Conservation (phyloP, 2,329 filamentous ascomycete genomes). For the Furcasterigmium sp. region DNA sequence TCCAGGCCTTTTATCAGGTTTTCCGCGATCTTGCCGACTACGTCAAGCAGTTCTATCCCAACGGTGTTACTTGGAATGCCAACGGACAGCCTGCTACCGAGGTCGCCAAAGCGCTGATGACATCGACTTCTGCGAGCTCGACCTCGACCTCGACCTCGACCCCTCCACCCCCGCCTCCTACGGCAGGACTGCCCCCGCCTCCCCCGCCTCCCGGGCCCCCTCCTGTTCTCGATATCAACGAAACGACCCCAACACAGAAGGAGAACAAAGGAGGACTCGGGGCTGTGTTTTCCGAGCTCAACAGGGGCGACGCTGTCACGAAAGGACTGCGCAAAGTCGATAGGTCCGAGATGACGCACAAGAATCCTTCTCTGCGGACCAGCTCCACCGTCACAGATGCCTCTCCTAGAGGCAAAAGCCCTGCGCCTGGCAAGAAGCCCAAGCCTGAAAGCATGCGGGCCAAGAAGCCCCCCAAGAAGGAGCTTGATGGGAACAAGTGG, state of each 20-base stretch:
- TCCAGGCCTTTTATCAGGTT: constrained; percentile 86
- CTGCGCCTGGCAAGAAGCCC: constrained; percentile 80
- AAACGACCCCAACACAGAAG: constrained; percentile 38
- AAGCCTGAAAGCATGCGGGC: constrained; percentile 81
- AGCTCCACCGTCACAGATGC: constrained; percentile 59
- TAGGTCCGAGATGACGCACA: constrained; percentile 95
- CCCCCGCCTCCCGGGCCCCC: constrained; percentile 69
- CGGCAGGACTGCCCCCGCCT: constrained; percentile 54
- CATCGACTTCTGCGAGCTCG: constrained; percentile 27
- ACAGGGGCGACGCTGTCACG: constrained; percentile 84
- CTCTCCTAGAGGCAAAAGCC: constrained; percentile 68
- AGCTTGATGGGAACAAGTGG: constrained; percentile 89
- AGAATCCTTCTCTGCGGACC: constrained; percentile 83
- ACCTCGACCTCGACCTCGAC: constrained; percentile 11
- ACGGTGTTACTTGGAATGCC: constrained; percentile 82
- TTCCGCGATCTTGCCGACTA: constrained; percentile 81
- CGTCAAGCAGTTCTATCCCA: constrained; percentile 75
- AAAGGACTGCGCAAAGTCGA: constrained; percentile 89
- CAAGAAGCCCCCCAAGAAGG: constrained; percentile 76
- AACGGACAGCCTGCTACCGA: constrained; percentile 69
- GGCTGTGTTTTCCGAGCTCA: constrained; percentile 88
- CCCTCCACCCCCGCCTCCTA: constrained; percentile 43
- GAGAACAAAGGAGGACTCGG: constrained; percentile 56
- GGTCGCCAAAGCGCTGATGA: constrained; percentile 53
- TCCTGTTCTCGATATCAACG: constrained; percentile 57